Evolutionary conservation across 352 stramenopile species (phyloP).

Genomic region (Halophytophthora batemanensis): DNA sequence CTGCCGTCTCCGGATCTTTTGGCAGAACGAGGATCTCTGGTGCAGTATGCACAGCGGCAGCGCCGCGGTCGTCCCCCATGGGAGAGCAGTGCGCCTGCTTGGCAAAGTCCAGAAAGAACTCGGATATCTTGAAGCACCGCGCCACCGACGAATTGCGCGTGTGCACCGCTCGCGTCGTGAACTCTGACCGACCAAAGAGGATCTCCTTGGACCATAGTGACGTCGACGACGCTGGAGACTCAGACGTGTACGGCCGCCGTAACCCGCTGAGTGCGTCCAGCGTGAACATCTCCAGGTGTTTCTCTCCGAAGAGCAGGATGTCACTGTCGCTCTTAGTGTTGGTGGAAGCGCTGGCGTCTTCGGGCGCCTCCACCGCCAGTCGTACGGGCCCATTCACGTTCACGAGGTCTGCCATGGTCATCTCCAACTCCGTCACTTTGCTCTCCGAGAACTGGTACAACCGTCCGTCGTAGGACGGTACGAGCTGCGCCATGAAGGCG

Average conservation of each 20-base stretch:
- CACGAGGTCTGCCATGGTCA: constrained; percentile 77
- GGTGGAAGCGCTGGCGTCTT: constrained; percentile 2
- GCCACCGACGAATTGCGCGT: constrained; percentile 52
- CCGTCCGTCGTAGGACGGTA: constrained; percentile 74
- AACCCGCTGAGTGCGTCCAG: constrained; percentile 62
- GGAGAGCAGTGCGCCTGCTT: constrained; percentile 45
- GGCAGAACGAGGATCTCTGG: constrained; percentile 59
- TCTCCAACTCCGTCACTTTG: constrained; percentile 63
- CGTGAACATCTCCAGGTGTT: constrained; percentile 66
- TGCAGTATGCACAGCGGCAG: constrained; percentile 10
- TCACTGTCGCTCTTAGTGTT: constrained; percentile 33
- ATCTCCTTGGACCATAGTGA: constrained; percentile 28
- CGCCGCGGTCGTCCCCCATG: constrained; percentile 18
- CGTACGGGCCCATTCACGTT: constrained; percentile 69
- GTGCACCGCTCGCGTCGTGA: constrained; percentile 64
- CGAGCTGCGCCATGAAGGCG: constrained; percentile 51
- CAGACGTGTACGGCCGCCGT: constrained; percentile 42
- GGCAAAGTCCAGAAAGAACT: constrained; percentile 82
- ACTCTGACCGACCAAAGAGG: constrained; percentile 74
- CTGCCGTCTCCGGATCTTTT: constrained; percentile 43
- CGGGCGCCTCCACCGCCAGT: constrained; percentile 25
- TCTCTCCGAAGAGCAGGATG: constrained; percentile 77
- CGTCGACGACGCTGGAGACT: constrained; percentile 1
- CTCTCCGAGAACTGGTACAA: constrained; percentile 71
- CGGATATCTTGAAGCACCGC: constrained; percentile 76